Percentiles rank a stretch among this genome's conserved stretches.
These are phyloP conservation scores for Fusarium tjaetaba DNA, from an alignment of 2,329 filamentous ascomycete species.

Conservation along the genomic window DNA sequence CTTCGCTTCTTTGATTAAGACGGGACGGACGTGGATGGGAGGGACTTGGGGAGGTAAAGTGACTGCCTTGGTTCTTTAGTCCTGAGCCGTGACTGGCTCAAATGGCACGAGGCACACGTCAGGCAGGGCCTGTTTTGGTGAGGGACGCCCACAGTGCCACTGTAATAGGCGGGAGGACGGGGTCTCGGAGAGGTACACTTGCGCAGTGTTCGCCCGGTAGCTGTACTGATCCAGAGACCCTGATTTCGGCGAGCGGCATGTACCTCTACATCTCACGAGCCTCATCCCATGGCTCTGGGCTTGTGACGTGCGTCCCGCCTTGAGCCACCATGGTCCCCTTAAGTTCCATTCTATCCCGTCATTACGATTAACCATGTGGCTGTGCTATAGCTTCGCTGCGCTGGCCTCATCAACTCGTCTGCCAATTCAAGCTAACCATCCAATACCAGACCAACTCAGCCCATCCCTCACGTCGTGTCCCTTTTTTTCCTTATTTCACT, in stretches of 20 bases:
- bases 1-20: conserved; percentile 36
- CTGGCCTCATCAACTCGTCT: conserved; percentile 43
- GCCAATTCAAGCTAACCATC: conserved; percentile 25
- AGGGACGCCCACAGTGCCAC: conserved; percentile 32
- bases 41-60: conserved; percentile 27
- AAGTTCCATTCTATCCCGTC: conserved; percentile 8
- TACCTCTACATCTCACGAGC: conserved; percentile 17
- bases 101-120: conserved; percentile 40
- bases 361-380: conserved; percentile 37
- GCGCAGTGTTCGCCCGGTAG: conserved; percentile 1
- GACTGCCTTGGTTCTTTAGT: conserved; percentile 37
- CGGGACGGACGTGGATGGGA: conserved; percentile 25
- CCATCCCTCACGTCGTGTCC: conserved; percentile 38
- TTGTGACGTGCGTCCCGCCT: conserved; percentile 32
- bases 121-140: conserved; percentile 37
- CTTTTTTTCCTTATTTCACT: conserved; percentile 27
- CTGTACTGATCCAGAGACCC: not conserved
- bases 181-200: conserved; percentile 22
- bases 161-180: conserved; percentile 30
- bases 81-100: conserved; percentile 29
- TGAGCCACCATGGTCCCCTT: conserved; percentile 18
- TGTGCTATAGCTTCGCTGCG: conserved; percentile 45
- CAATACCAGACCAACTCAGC: conserved; percentile 24
- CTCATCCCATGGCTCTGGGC: conserved; percentile 9
- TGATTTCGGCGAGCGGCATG: not conserved